A percentile compares a stretch with the other conserved stretches of the same genome.
phyloP scores from a whole-genome alignment of 768 basidiomycete species.

The Phallus indusiatus region DNA sequence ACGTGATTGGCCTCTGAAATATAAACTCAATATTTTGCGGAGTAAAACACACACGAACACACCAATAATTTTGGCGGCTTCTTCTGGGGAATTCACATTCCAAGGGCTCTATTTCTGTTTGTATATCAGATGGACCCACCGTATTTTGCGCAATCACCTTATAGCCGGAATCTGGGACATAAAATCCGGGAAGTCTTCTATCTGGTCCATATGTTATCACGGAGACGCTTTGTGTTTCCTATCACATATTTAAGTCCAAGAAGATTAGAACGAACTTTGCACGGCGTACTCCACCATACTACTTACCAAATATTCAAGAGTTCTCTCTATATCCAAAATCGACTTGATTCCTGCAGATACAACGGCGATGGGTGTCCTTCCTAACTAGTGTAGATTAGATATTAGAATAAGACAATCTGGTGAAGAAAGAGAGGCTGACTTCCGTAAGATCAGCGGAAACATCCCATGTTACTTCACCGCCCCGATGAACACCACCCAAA shows the following conservation, averaged over 20 bases:
- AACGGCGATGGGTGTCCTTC: constrained; percentile 82
- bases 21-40: not conserved
- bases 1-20: constrained; percentile 55
- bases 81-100: constrained; percentile 49
- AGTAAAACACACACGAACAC: constrained; percentile 18
- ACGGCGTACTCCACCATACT: not conserved
- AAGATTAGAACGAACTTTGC: not conserved
- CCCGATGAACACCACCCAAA: constrained; percentile 79
- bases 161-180: constrained; percentile 73
- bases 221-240: constrained; percentile 95
- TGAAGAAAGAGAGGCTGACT: not conserved
- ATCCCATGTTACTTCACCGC: constrained; percentile 53
- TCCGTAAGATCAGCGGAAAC: constrained; percentile 8
- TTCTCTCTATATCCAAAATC: constrained; percentile 89
- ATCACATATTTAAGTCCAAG: not conserved
- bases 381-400: constrained; percentile 41
- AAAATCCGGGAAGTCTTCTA: constrained; percentile 92
- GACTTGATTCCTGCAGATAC: constrained; percentile 93
- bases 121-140: not conserved
- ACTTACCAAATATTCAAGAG: constrained; percentile 68
- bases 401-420: not conserved
- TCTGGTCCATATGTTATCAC: constrained; percentile 71
- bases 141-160: constrained; percentile 32
- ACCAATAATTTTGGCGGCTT: constrained; percentile 74
- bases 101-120: constrained; percentile 57